Conservation (phyloP, 768 basidiomycete genomes). For the Lactarius evosmus region DNA sequence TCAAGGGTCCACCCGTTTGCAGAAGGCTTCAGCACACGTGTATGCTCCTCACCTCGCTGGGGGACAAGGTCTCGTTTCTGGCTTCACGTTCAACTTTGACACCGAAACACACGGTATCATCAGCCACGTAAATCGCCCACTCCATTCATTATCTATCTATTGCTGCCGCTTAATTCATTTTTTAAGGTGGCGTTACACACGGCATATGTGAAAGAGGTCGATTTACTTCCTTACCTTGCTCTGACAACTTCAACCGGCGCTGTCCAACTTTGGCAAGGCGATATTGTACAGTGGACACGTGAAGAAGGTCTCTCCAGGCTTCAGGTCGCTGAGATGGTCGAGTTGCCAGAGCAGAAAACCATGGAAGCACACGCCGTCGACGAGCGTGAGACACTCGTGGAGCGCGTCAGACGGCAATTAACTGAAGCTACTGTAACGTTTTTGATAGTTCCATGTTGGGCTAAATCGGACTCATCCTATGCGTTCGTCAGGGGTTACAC, state of each 20-base stretch:
- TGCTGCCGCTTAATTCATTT: background rate
- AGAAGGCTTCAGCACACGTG: constrained; percentile 58
- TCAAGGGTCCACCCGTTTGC: constrained; percentile 5
- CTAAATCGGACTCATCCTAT: background rate
- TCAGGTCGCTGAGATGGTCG: constrained; percentile 64
- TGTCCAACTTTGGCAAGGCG: constrained; percentile 68
- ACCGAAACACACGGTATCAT: constrained; percentile 65
- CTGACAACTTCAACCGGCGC: constrained; percentile 74
- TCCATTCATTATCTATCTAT: constrained; percentile 1
- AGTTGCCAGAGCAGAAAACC: constrained; percentile 62
- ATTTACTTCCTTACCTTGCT: constrained; percentile 43
- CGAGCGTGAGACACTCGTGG: constrained; percentile 47
- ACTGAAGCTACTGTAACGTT: constrained; percentile 54
- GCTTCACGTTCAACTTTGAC: constrained; percentile 63
- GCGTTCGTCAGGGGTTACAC: constrained; percentile 56
- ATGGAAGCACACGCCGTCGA: constrained; percentile 36
- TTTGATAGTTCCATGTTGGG: background rate
- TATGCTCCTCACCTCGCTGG: constrained; percentile 48
- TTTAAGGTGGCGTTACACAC: constrained; percentile 53
- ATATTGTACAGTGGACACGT: constrained; percentile 64
- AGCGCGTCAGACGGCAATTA: constrained; percentile 54
- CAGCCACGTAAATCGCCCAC: constrained; percentile 47
- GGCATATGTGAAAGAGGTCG: constrained; percentile 39
- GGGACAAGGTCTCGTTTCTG: constrained; percentile 46
- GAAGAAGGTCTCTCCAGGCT: constrained; percentile 76